phyloP scores from a whole-genome alignment of 2,329 filamentous ascomycete species.

The Fusarium sp. region DNA sequence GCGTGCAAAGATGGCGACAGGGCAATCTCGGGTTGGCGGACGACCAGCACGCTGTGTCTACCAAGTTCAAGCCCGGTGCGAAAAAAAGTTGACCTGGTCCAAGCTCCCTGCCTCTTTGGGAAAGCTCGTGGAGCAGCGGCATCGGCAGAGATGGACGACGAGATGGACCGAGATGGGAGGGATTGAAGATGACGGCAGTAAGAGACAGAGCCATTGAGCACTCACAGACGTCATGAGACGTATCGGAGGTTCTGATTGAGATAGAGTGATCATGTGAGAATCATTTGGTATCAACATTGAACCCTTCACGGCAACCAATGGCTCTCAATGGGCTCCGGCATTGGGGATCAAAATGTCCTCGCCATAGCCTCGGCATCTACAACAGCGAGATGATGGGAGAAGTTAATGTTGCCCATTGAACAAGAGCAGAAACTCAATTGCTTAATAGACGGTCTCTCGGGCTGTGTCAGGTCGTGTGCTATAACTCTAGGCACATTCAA shows the following conservation, averaged over 20 bases:
- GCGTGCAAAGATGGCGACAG: conserved; percentile 21
- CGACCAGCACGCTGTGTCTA: background rate
- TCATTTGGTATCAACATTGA: background rate
- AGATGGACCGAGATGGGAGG: background rate
- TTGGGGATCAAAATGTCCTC: background rate
- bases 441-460: background rate
- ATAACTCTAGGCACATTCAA: background rate
- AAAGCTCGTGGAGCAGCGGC: conserved; percentile 24
- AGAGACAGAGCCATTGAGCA: conserved; percentile 28
- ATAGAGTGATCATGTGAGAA: background rate
- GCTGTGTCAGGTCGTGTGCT: background rate
- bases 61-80: conserved; percentile 24
- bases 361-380: conserved; percentile 22
- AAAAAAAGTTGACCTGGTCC: conserved; percentile 29
- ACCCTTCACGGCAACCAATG: background rate
- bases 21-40: conserved; percentile 41
- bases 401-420: background rate
- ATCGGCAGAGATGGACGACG: conserved; percentile 14
- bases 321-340: conserved; percentile 9
- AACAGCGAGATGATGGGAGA: conserved; percentile 1
- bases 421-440: conserved; percentile 12
- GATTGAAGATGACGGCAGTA: background rate
- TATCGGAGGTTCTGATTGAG: background rate
- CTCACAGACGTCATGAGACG: background rate
- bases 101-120: conserved; percentile 42